These are phyloP conservation scores for Leccinellum albellum DNA, from an alignment of 768 basidiomycete species.

Conservation along the genomic window DNA sequence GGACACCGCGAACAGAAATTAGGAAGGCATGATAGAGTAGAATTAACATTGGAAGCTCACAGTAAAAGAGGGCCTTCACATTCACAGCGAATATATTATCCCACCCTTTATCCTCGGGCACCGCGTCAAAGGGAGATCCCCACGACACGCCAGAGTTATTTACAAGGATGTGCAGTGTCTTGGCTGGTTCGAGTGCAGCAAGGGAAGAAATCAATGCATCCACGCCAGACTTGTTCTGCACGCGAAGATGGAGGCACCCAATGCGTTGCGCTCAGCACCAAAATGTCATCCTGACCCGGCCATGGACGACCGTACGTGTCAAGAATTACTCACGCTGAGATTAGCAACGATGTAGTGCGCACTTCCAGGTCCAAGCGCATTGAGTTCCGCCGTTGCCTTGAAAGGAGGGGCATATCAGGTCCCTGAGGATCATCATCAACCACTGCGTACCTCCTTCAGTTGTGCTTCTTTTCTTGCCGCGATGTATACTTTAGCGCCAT, in stretches of 20 bases:
- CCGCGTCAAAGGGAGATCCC: conserved; percentile 66
- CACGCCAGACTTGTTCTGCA: conserved; percentile 76
- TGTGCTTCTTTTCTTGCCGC: conserved; percentile 79
- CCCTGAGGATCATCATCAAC: conserved; percentile 32
- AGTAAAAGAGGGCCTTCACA: conserved; percentile 82
- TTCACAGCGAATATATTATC: conserved; percentile 80
- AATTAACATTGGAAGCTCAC: conserved; percentile 37
- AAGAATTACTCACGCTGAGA: conserved; percentile 50
- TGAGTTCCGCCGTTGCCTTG: conserved; percentile 57
- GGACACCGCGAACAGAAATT: neutral
- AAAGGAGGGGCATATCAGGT: neutral
- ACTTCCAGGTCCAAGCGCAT: conserved; percentile 53
- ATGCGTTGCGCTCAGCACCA: neutral
- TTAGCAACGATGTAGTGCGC: conserved; percentile 75
- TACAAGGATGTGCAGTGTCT: conserved; percentile 75
- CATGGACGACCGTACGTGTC: neutral
- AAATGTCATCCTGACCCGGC: neutral
- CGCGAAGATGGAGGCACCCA: neutral
- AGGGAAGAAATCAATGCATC: conserved; percentile 66
- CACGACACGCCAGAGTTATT: conserved; percentile 82
- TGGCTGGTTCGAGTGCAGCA: conserved; percentile 53
- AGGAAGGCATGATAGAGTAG: neutral
- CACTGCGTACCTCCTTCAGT: conserved; percentile 59
- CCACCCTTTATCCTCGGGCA: conserved; percentile 84
- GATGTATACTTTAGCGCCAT: conserved; percentile 88